These are phyloP conservation scores for Fusarium sp. DNA, from an alignment of 2,329 filamentous ascomycete species.

Conservation along the genomic window DNA sequence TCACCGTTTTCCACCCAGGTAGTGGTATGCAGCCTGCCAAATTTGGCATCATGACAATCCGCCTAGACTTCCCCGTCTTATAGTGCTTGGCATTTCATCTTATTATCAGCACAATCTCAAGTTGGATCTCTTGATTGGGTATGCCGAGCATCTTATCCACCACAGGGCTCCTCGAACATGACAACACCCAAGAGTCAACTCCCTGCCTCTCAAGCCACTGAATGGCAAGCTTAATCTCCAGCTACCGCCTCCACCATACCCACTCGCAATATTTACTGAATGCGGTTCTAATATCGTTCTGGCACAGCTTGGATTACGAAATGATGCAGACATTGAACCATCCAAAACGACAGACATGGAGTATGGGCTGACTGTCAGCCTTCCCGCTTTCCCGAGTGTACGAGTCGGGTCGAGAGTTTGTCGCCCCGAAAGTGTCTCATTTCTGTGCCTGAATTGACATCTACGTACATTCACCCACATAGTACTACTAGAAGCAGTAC, in stretches of 20 bases:
- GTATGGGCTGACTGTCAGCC: neutral
- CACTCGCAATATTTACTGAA: constrained; percentile 4
- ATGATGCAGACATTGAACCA: neutral
- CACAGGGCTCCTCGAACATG: neutral
- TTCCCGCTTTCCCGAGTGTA: constrained; percentile 1
- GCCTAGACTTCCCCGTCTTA: constrained; percentile 10
- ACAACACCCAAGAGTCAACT: neutral
- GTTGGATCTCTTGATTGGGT: constrained; percentile 10
- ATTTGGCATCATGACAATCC: constrained; percentile 38
- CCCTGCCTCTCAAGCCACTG: constrained; percentile 1
- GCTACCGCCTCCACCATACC: neutral
- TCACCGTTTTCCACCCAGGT: constrained; percentile 38
- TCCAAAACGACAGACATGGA: neutral
- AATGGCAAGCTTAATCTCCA: constrained; percentile 8
- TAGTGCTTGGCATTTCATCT: constrained; percentile 12
- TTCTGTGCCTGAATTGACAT: constrained; percentile 2
- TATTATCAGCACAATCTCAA: constrained; percentile 15
- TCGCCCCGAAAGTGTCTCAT: neutral
- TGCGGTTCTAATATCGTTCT: constrained; percentile 13
- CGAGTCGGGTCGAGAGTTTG: constrained; percentile 10
- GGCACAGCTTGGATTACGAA: neutral
- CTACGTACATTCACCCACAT: neutral
- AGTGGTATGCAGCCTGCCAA: constrained; percentile 44
- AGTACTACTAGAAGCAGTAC: neutral
- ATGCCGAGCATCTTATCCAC: constrained; percentile 7